Percentiles rank a stretch among this genome's conserved stretches.
These are phyloP conservation scores for Neonectria magnoliae DNA, from an alignment of 2,329 filamentous ascomycete species.

Conservation along the genomic window DNA sequence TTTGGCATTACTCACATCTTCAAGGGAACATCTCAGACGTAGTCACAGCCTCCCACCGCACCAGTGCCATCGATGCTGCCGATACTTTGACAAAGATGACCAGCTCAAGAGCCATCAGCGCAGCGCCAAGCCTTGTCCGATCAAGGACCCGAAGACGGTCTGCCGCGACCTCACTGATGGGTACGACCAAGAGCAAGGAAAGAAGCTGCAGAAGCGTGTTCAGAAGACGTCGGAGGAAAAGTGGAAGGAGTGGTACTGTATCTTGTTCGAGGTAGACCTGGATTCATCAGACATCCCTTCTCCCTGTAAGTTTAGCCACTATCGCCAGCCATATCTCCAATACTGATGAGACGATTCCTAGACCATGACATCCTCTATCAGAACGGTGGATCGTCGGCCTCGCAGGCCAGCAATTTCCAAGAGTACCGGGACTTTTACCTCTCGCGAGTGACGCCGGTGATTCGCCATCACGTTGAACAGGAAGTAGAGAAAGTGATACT, in stretches of 20 bases:
- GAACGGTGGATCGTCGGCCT: not conserved
- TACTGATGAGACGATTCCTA: slow-evolving; percentile 7
- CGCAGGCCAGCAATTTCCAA: not conserved
- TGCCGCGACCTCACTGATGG: slow-evolving; percentile 32
- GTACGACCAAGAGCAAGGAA: slow-evolving; percentile 37
- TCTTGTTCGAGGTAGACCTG: slow-evolving; percentile 23
- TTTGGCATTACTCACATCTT: not conserved
- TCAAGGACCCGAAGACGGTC: slow-evolving; percentile 29
- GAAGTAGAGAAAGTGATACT: slow-evolving; percentile 21
- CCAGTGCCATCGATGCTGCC: slow-evolving; percentile 36
- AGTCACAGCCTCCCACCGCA: slow-evolving; percentile 31
- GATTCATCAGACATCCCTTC: slow-evolving; percentile 22
- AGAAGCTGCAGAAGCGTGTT: slow-evolving; percentile 30
- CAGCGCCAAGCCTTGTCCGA: slow-evolving; percentile 25
- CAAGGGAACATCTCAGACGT: slow-evolving; percentile 40
- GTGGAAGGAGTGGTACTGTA: slow-evolving; percentile 26
- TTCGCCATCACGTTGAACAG: slow-evolving; percentile 16
- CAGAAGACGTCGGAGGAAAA: slow-evolving; percentile 16
- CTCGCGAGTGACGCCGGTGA: slow-evolving; percentile 13
- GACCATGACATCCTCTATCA: slow-evolving; percentile 14
- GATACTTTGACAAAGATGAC: slow-evolving; percentile 30
- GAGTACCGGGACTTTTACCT: slow-evolving; percentile 13
- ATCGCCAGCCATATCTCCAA: not conserved
- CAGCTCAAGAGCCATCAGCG: slow-evolving; percentile 36
- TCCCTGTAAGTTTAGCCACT: slow-evolving; percentile 22